Evolutionary conservation across 129 eudicot species (phyloP), one percentile per base, ranked within the genome.

Genomic region (Flaveria robusta): DNA sequence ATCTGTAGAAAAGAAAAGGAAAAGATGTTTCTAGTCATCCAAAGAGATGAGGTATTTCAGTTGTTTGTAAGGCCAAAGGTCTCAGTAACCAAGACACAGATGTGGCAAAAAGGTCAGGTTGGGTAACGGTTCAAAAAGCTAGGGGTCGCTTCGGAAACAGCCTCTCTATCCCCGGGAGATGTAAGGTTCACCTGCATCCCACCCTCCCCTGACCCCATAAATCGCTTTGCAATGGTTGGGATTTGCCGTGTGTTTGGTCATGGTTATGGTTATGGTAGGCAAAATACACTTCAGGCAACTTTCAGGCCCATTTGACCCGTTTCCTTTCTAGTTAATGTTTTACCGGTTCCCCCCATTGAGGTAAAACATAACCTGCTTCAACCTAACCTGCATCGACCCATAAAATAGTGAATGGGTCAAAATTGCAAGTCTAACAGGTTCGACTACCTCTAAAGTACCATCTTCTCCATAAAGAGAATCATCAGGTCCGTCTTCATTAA

Each of bases 391-490:
- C 43, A 37, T 72, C 23, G 14, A 55, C 67, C 52, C 67, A 20
- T 72, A 34, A 14, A n/a, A 16, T 19, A 6, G 77, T 51, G 34
- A 51, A 13, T 7, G 6, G 20, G 19, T 55, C 52, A 39, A 37
- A 56, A 10, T 52, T 51, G 75, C 7, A 24, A 70, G 43, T 27
- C 75, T 71, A 50, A 79, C 66, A 31, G 65, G 46, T 47, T 65
- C 43, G n/a, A 68, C 47, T 79, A 95, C 99, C 99, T 95, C 92
- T 83, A 95, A 85, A 20, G 96, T 81, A 51, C 95, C 99, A 83
- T 95, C 96, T 84, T 91, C 97, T 63, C 75, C 87, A 72, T 95
- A 89, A 56, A 86, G 84, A 55, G 96, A 85, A 65, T 63, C 85
- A 76, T 83, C 88, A 69, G 70, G 86, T 22, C 83, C 84, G 62